Percentiles rank a stretch among this genome's conserved stretches.
Evolutionary conservation across 164 flowering plant genomes (phyloP).

Genomic region (Magnolia kwangsiensis): DNA sequence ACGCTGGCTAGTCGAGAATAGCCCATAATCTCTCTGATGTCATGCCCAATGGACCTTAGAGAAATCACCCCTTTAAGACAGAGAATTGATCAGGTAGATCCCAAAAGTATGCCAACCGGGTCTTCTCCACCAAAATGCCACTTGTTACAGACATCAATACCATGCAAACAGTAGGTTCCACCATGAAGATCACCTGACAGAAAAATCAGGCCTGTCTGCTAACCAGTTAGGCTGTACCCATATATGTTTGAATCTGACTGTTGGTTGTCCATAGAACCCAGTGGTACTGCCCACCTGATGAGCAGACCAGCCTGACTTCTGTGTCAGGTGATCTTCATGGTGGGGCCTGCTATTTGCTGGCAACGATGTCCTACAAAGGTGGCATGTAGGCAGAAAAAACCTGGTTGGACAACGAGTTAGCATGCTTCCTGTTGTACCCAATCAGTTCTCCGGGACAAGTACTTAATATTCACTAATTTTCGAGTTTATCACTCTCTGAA

Average conservation of each 20-base stretch:
- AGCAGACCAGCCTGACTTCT: neutral
- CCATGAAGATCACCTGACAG: neutral
- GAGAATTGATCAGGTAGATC: neutral
- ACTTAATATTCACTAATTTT: too few relatives aligned
- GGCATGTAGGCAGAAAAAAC: too few relatives aligned
- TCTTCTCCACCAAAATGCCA: neutral
- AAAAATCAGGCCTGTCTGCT: too few relatives aligned
- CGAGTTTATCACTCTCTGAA: too few relatives aligned
- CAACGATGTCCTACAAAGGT: too few relatives aligned
- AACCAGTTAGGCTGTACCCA: neutral
- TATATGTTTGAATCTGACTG: neutral
- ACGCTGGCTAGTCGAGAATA: too few relatives aligned
- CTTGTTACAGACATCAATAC: neutral
- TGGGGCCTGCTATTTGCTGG: neutral
- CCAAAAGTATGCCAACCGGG: neutral
- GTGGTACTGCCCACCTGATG: too few relatives aligned
- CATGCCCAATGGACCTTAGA: neutral
- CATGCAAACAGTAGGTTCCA: neutral
- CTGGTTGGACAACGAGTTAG: too few relatives aligned
- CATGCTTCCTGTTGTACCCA: too few relatives aligned
- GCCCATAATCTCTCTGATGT: too few relatives aligned
- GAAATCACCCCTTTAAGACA: neutral
- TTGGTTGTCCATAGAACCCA: neutral
- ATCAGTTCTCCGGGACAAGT: too few relatives aligned
- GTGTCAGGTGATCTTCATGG: neutral